Conservation (phyloP, 768 basidiomycete genomes). For the Termitomyces sp. region DNA sequence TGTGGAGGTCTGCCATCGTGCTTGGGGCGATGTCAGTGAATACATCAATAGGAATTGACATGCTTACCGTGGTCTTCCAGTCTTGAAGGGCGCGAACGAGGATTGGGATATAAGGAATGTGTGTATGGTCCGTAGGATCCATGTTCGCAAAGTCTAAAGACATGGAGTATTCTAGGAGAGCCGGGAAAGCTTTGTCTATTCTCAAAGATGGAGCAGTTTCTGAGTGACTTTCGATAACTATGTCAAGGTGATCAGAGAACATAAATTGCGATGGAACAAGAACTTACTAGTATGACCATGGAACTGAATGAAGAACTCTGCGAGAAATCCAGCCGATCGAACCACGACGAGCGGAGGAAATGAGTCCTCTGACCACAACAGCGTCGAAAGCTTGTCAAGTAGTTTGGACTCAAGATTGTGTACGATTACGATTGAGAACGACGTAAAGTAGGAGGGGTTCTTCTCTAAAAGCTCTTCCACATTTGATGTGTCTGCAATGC, state of each 20-base stretch:
- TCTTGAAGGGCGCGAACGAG: conserved; percentile 78
- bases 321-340: conserved; percentile 84
- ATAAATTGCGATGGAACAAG: background rate
- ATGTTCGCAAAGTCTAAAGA: conserved; percentile 69
- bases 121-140: conserved; percentile 86
- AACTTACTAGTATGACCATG: conserved; percentile 78
- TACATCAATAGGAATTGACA: background rate
- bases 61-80: conserved; percentile 72
- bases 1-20: conserved; percentile 62
- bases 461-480: conserved; percentile 54
- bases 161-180: conserved; percentile 66
- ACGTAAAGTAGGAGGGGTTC: conserved; percentile 48
- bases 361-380: conserved; percentile 63
- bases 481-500: conserved; percentile 51
- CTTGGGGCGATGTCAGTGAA: conserved; percentile 26
- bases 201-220: conserved; percentile 72
- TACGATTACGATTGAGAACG: conserved; percentile 78
- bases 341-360: conserved; percentile 71
- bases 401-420: conserved; percentile 65
- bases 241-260: background rate
- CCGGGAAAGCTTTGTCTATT: conserved; percentile 85
- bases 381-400: conserved; percentile 52
- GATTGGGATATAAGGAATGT: conserved; percentile 88
- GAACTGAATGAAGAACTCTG: conserved; percentile 84
- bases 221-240: conserved; percentile 88